Evolutionary conservation across 1,139 yeast species (phyloP).

Genomic region (Taiozyma sp.): DNA sequence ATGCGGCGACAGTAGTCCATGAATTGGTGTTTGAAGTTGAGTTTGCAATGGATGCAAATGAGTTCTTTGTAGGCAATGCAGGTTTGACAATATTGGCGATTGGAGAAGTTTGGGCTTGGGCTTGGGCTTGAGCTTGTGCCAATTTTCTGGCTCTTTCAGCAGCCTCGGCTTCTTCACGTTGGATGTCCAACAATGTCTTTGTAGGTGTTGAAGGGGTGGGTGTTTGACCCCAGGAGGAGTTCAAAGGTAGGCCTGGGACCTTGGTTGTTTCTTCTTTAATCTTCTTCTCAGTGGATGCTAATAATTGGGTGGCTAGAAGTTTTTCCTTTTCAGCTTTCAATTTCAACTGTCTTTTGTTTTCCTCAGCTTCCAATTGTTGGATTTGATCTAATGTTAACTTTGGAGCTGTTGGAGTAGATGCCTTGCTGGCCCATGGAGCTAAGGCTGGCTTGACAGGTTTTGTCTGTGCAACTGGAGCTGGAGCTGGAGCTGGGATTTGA

Average conservation of each 20-base stretch:
- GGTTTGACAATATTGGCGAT: conserved; percentile 6
- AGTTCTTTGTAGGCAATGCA: conserved; percentile 12
- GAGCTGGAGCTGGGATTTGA: conserved; percentile 10
- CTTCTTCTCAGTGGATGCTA: conserved; percentile 23
- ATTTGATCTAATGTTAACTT: conserved; percentile 62
- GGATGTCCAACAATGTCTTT: conserved; percentile 43
- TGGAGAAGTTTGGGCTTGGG: conserved; percentile 26
- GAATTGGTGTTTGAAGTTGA: conserved; percentile 21
- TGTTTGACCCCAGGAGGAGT: conserved; percentile 21
- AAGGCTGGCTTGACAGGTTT: conserved; percentile 19
- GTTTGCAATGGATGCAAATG: conserved; percentile 19
- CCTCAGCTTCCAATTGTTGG: conserved; percentile 62
- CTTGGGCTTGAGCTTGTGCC: conserved; percentile 19
- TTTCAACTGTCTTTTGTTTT: conserved; percentile 28
- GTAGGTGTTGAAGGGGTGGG: conserved; percentile 26
- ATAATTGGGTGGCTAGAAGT: conserved; percentile 24
- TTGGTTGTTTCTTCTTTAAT: conserved; percentile 22
- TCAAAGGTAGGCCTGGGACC: conserved; percentile 17
- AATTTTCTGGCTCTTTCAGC: conserved; percentile 20
- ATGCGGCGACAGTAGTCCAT: conserved; percentile 29
- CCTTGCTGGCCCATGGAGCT: conserved; percentile 54
- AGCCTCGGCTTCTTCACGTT: conserved; percentile 38
- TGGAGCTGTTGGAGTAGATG: conserved; percentile 32
- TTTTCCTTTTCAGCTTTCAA: conserved; percentile 26
- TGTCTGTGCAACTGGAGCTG: conserved; percentile 14